Evolutionary conservation across 1,284 basidiomycete genomes (phyloP).

Genomic region (Anthracocystis setariae): DNA sequence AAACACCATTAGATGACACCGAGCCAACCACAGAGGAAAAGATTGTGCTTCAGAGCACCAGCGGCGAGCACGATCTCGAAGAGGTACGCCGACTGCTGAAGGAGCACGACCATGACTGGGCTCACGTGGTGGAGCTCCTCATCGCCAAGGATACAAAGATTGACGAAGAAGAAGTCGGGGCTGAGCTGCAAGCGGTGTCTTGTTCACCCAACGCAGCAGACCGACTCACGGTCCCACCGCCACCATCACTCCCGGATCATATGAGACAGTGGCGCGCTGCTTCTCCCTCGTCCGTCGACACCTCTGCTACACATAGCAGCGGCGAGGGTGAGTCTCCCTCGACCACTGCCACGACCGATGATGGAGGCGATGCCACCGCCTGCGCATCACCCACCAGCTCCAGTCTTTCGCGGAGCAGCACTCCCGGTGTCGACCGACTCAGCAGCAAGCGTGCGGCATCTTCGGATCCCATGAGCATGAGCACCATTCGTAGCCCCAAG

Average conservation of each 20-base stretch:
- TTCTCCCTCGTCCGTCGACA: constrained; percentile 57
- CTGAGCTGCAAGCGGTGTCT: constrained; percentile 36
- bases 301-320: constrained; percentile 51
- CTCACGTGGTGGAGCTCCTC: constrained; percentile 48
- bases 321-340: constrained; percentile 51
- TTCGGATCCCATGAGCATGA: constrained; percentile 49
- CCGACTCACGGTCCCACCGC: constrained; percentile 26
- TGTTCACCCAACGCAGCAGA: constrained; percentile 8
- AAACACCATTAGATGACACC: constrained; percentile 1
- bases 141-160: constrained; percentile 42
- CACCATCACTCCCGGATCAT: constrained; percentile 48
- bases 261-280: constrained; percentile 55
- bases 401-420: constrained; percentile 38
- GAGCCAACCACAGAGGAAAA: constrained; percentile 47
- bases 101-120: constrained; percentile 51
- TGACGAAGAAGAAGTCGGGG: constrained; percentile 43
- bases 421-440: constrained; percentile 36
- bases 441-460: constrained; percentile 55
- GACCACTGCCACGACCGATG: constrained; percentile 55
- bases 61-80: constrained; percentile 33
- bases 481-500: constrained; percentile 55
- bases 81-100: constrained; percentile 41
- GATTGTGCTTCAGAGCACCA: constrained; percentile 55
- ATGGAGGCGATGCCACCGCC: constrained; percentile 43
- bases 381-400: constrained; percentile 31